phyloP scores from a whole-genome alignment of 176 grass and related monocot genomes.

The Musa itinerans region DNA sequence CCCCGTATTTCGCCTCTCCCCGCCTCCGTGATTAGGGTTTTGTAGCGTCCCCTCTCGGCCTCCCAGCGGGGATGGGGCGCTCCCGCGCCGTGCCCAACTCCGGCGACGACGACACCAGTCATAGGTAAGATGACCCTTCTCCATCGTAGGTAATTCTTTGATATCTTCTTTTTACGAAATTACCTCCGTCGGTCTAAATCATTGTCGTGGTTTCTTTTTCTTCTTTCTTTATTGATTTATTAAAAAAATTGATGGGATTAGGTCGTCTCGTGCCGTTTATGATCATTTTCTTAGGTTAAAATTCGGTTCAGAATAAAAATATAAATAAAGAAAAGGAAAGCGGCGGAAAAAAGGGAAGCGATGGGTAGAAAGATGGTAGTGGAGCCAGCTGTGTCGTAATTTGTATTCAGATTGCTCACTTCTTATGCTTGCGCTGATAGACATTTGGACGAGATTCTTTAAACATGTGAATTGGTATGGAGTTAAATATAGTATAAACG shows the following conservation, averaged over 20 bases:
- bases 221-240: neutral
- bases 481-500: too few relatives aligned
- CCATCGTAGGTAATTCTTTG: neutral
- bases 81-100: slow-evolving; percentile 66
- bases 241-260: neutral
- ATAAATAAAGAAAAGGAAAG: neutral
- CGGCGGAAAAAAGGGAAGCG: neutral
- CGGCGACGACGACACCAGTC: slow-evolving; percentile 75
- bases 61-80: slow-evolving; percentile 48
- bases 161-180: neutral
- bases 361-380: neutral
- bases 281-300: neutral
- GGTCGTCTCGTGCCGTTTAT: neutral
- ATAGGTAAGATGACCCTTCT: slow-evolving; percentile 34
- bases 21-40: neutral
- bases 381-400: too few relatives aligned
- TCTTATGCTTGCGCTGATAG: too few relatives aligned
- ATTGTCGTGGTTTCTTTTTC: neutral
- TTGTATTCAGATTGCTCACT: too few relatives aligned
- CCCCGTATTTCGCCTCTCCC: too few relatives aligned
- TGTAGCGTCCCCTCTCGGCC: neutral
- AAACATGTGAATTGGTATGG: too few relatives aligned
- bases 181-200: too few relatives aligned
- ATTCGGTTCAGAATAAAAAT: too few relatives aligned
- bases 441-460: too few relatives aligned